phyloP scores from a whole-genome alignment of 495 filamentous ascomycete species.

The Xylaria grammica region DNA sequence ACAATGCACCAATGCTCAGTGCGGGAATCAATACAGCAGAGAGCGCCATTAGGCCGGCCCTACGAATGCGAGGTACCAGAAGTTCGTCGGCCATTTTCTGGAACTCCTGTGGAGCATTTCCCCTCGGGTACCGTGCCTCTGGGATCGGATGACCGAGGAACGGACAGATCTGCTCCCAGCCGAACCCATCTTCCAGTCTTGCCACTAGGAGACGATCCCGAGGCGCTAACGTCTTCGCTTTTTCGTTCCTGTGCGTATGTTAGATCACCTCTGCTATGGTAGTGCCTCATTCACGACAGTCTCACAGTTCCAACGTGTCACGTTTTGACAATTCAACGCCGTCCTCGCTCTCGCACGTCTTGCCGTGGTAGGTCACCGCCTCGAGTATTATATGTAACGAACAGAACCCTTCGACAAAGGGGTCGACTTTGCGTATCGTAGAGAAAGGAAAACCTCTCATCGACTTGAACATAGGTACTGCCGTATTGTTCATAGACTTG shows the following conservation, averaged over 20 bases:
- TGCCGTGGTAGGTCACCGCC: conserved; percentile 18
- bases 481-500: conserved; percentile 27
- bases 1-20: conserved; percentile 17
- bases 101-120: conserved; percentile 36
- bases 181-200: conserved; percentile 34
- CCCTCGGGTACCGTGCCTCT: conserved; percentile 33
- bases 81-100: conserved; percentile 31
- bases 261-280: not conserved
- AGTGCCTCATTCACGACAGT: not conserved
- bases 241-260: conserved; percentile 19
- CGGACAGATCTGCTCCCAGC: conserved; percentile 41
- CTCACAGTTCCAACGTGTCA: conserved; percentile 15
- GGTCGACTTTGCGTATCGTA: conserved; percentile 19
- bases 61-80: conserved; percentile 27
- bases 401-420: conserved; percentile 21
- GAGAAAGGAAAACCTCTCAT: conserved; percentile 23
- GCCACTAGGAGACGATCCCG: conserved; percentile 28
- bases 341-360: conserved; percentile 13
- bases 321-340: conserved; percentile 1
- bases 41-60: conserved; percentile 10
- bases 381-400: conserved; percentile 21
- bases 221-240: conserved; percentile 21
- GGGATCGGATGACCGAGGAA: conserved; percentile 39
- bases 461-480: conserved; percentile 12
- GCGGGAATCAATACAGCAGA: conserved; percentile 13